Base-by-base conservation (phyloP, 305 asterid species). In the Striga hermonthica region DNA sequence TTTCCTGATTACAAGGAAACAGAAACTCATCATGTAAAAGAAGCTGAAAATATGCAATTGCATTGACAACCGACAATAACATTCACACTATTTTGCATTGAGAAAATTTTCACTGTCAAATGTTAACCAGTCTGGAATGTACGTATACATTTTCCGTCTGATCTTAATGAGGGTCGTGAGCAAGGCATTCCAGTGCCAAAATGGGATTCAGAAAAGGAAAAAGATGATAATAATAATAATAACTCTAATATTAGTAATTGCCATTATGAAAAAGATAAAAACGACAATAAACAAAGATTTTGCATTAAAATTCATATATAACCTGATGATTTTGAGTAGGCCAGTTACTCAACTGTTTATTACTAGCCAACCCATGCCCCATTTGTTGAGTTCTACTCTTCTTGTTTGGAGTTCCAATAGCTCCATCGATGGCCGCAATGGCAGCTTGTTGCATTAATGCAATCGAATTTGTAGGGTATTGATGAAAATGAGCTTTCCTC, bases 361-460 rank as follows among this genome's bases (percentile, higher is more conserved):
- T 72, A 54, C 76, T 62, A 59, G 72, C 65, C 56, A 63, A 52
- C 69, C 80, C 72, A 40, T 63, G 75, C 47, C 54, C 72, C 48
- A 67, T 60, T 49, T 64, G 75, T 66, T 67, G 80, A 55, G 63
- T 62, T 73, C 74, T 73, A 47, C 48, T 77, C 66, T 74, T 82
- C 69, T 66, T 80, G 70, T 15, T 11, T 43, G 87, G 81, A 63
- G 71, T 47, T 53, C 82, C 84, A 62, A 80, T 67, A 64, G 87
- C 86, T 72, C 74, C 88, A 65, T 80, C 74, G 44, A 80, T 79
- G 69, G 84, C 84, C 3, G 83, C 85, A 74, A 75, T 77, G 60
- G 85, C 67, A 64, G 66, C 72, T 67, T 72, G 78, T 75, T 81
- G 84, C 61, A 75, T 69, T 57, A 67, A 62, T 47, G 69, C 67